phyloP scores from a whole-genome alignment of 2,329 filamentous ascomycete genomes.

The Amauroascus verrucosus region DNA sequence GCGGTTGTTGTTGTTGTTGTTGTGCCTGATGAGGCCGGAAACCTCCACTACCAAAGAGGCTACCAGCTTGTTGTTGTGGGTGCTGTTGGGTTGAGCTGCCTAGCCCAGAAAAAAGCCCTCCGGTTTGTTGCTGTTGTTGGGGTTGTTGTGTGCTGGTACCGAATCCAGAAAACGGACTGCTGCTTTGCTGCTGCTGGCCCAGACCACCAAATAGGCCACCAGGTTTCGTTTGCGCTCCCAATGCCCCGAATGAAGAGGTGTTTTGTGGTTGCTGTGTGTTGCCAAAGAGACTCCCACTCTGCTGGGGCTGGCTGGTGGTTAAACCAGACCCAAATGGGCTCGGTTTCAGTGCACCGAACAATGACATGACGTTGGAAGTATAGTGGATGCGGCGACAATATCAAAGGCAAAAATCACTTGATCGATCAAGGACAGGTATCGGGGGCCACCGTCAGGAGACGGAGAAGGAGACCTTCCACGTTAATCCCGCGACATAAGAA shows the following conservation, averaged over 20 bases:
- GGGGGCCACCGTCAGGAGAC: neutral
- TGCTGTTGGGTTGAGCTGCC: conserved; percentile 16
- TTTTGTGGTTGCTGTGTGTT: conserved; percentile 18
- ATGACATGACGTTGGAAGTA: conserved; percentile 10
- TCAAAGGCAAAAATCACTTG: neutral
- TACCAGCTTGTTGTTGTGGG: conserved; percentile 29
- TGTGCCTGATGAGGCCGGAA: conserved; percentile 21
- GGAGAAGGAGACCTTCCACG: neutral
- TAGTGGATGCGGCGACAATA: neutral
- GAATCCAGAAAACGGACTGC: conserved; percentile 8
- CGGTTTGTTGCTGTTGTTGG: conserved; percentile 17
- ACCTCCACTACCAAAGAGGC: conserved; percentile 34
- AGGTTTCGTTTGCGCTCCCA: conserved; percentile 10
- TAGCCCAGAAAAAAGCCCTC: conserved; percentile 20
- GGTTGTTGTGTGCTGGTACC: conserved; percentile 14
- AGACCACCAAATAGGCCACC: conserved; percentile 19
- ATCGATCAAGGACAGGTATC: neutral
- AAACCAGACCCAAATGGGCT: conserved; percentile 14
- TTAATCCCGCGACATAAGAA: neutral
- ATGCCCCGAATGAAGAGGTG: conserved; percentile 10
- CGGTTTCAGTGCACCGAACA: conserved; percentile 14
- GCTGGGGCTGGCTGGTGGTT: conserved; percentile 13
- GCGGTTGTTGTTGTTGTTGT: conserved; percentile 27
- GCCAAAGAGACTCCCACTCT: conserved; percentile 18
- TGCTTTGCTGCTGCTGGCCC: conserved; percentile 23